A percentile compares a stretch with the other conserved stretches of the same genome.
phyloP scores from a whole-genome alignment of 805 yeast species.

The Saturnispora silvae region DNA sequence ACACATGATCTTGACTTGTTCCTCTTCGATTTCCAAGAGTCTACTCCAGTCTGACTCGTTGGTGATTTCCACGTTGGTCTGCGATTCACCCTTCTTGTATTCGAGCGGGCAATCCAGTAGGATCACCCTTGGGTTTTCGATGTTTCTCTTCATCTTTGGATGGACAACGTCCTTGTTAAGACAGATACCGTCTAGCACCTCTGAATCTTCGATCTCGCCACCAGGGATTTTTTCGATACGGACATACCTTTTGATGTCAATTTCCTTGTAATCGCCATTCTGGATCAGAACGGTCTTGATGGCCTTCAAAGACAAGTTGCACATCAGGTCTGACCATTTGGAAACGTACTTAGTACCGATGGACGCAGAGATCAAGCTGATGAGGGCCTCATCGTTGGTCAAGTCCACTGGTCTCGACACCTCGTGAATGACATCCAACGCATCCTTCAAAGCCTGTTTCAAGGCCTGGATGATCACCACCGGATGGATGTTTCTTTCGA shows the following conservation, averaged over 20 bases:
- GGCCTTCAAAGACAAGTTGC: slow-evolving; percentile 76
- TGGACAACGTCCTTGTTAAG: slow-evolving; percentile 97
- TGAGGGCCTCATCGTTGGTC: slow-evolving; percentile 77
- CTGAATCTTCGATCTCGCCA: slow-evolving; percentile 86
- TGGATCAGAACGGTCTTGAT: slow-evolving; percentile 71
- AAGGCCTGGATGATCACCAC: slow-evolving; percentile 92
- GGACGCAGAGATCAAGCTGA: slow-evolving; percentile 74
- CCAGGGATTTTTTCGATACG: slow-evolving; percentile 96
- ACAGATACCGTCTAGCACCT: slow-evolving; percentile 82
- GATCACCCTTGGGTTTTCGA: slow-evolving; percentile 81
- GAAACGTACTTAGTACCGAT: slow-evolving; percentile 93
- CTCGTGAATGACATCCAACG: slow-evolving; percentile 73
- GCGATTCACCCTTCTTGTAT: slow-evolving; percentile 98
- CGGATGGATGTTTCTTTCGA: slow-evolving; percentile 93
- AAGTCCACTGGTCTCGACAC: slow-evolving; percentile 80
- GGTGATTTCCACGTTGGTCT: slow-evolving; percentile 93
- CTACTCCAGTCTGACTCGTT: slow-evolving; percentile 96
- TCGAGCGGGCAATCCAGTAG: slow-evolving; percentile 94
- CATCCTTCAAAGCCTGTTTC: slow-evolving; percentile 83
- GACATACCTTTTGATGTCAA: slow-evolving; percentile 87
- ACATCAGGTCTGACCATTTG: slow-evolving; percentile 88
- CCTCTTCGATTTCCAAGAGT: slow-evolving; percentile 92
- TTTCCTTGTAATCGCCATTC: slow-evolving; percentile 58
- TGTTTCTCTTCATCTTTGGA: slow-evolving; percentile 89
- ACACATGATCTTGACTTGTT: slow-evolving; percentile 82